phyloP scores from a whole-genome alignment of 805 yeast genomes.

The Hemisphaericaspora nanyangensis region DNA sequence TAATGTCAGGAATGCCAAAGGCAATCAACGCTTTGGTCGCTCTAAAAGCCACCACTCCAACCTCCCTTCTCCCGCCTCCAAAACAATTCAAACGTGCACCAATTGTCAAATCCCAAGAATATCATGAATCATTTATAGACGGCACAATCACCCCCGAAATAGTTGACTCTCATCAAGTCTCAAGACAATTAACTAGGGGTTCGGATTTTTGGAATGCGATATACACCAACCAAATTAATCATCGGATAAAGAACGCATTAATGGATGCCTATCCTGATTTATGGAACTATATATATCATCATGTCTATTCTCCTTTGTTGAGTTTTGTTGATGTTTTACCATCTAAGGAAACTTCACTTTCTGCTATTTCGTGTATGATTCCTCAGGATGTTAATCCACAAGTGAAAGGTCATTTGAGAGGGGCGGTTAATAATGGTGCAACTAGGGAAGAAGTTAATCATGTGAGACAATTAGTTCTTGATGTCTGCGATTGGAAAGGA shows the following conservation, averaged over 20 bases:
- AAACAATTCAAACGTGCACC: slow-evolving; percentile 19
- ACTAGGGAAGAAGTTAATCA: slow-evolving; percentile 55
- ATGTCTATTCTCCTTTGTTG: slow-evolving; percentile 72
- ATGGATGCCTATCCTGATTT: slow-evolving; percentile 73
- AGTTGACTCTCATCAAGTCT: slow-evolving; percentile 18
- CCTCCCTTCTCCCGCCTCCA: slow-evolving; percentile 16
- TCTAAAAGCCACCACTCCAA: slow-evolving; percentile 63
- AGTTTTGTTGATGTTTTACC: slow-evolving; percentile 57
- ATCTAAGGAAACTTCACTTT: slow-evolving; percentile 66
- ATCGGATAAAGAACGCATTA: slow-evolving; percentile 63
- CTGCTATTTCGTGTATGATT: slow-evolving; percentile 68
- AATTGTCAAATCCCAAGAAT: slow-evolving; percentile 8
- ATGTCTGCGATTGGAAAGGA: slow-evolving; percentile 68
- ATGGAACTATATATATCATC: slow-evolving; percentile 61
- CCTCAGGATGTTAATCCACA: slow-evolving; percentile 92
- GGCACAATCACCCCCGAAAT: slow-evolving; percentile 18
- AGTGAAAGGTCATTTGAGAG: slow-evolving; percentile 78
- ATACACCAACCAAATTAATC: slow-evolving; percentile 63
- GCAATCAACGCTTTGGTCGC: slow-evolving; percentile 69
- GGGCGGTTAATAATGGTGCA: slow-evolving; percentile 75
- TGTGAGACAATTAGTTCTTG: slow-evolving; percentile 55
- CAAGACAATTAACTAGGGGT: slow-evolving; percentile 43
- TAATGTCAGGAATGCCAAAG: slow-evolving; percentile 75
- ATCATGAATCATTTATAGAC: slow-evolving; percentile 13
- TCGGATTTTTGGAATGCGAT: slow-evolving; percentile 61